A percentile compares a stretch with the other conserved stretches of the same genome.
phyloP scores from a whole-genome alignment of 1,284 basidiomycete species.

The Puccinia triticina region DNA sequence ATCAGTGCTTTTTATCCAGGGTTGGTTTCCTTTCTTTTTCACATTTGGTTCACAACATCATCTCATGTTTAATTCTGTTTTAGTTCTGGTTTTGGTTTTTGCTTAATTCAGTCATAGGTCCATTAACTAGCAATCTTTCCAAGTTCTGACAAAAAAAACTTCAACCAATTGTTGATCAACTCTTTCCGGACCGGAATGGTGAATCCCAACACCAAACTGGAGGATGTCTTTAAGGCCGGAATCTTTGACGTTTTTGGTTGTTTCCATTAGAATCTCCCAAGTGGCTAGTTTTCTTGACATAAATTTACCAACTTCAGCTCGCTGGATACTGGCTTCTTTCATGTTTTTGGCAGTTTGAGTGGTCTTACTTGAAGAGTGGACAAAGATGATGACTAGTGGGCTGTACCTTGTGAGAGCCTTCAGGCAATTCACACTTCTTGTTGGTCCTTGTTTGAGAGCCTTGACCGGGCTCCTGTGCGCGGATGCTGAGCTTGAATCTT shows the following conservation, averaged over 20 bases:
- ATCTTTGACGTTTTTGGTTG: slow-evolving; percentile 82
- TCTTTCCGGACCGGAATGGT: slow-evolving; percentile 96
- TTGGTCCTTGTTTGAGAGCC: too few relatives aligned
- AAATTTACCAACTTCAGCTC: slow-evolving; percentile 92
- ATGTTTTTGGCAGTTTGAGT: slow-evolving; percentile 96
- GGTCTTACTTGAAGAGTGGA: slow-evolving; percentile 97
- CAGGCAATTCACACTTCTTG: too few relatives aligned
- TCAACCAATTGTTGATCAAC: slow-evolving; percentile 91
- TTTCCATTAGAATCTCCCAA: slow-evolving; percentile 81
- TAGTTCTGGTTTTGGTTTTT: too few relatives aligned
- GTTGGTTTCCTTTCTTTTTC: too few relatives aligned
- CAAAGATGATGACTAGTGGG: slow-evolving; percentile 93
- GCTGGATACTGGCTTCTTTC: slow-evolving; percentile 91
- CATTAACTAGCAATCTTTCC: too few relatives aligned
- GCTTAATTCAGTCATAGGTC: too few relatives aligned
- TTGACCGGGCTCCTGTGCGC: too few relatives aligned
- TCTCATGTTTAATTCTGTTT: too few relatives aligned
- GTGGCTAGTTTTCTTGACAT: slow-evolving; percentile 87
- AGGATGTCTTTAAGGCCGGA: slow-evolving; percentile 82
- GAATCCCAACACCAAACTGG: slow-evolving; percentile 95
- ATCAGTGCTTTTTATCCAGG: too few relatives aligned
- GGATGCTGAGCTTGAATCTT: too few relatives aligned
- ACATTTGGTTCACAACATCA: too few relatives aligned
- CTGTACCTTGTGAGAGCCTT: too few relatives aligned
- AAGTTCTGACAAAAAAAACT: slow-evolving; percentile 88